Base-by-base conservation (phyloP, 108 stramenopile species). In the Fistulifera pelliculosa region DNA sequence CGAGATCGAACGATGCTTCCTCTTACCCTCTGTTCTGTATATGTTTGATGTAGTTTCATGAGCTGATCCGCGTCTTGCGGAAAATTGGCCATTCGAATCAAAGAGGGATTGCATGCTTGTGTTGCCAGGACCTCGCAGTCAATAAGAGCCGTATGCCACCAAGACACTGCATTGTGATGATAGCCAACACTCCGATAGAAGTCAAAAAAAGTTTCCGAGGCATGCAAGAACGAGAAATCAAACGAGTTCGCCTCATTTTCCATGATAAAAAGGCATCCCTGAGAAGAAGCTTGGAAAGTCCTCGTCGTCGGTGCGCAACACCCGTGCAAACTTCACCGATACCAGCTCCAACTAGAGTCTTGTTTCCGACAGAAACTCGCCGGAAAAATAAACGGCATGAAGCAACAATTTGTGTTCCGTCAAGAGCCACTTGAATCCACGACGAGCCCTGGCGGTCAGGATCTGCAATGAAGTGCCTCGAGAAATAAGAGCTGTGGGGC, bases 251-350 rank as follows among this genome's bases (percentile, higher is more conserved):
- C 28, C 1, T 70, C 55, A 35, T 53, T 42, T 21, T 52, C 53
- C 82, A 85, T 85, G 17, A 83, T 78, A 1, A 21, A 22, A 89
- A 68, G 10, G 76, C 80, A 71, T 80, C 64, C 17, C 64, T 47
- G 10, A 89, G 53, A 8, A 89, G 56, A 1, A 58, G 23, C 53
- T 66, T 77, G 14, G 81, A 80, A 24, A 89, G 23, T 16, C 80
- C 80, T 11, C 76, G 60, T 11, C 76, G 58, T 38, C 74, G 79
- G 60, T 89, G 79, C 35, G 52, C 11, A 0, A 54, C 56, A 22
- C 27, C 43, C 0, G 87, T 89, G 47, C 87, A 84, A 0, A 89
- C 87, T 71, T 89, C 87, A 17, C 87, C 87, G 25, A 84, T 82
- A 1, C 83, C 87, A 21, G 83, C 87, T 35, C 68, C 78, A 35